These are phyloP conservation scores for Tillandsia leiboldiana DNA, from an alignment of 176 grass and related monocot genomes.

Conservation along the genomic window DNA sequence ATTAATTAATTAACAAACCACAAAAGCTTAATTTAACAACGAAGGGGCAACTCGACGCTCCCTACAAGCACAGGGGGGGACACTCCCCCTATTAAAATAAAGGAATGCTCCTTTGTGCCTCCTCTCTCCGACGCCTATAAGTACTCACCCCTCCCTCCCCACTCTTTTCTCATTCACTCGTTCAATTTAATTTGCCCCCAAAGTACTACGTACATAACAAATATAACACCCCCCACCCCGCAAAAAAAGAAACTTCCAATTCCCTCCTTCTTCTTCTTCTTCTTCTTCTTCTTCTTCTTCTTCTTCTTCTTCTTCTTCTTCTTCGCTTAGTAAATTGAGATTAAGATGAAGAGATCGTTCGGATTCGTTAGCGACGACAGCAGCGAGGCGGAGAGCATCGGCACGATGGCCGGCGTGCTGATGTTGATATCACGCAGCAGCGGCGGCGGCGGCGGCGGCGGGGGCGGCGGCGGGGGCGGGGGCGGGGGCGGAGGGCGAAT, in stretches of 20 bases:
- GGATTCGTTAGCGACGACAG: not conserved
- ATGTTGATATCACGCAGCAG: conserved; percentile 41
- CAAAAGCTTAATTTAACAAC: too few relatives aligned
- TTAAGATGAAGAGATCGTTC: conserved; percentile 17
- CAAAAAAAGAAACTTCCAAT: not conserved
- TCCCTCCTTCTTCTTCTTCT: not conserved
- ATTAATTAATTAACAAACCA: too few relatives aligned
- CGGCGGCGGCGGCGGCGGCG: not conserved
- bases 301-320: not conserved
- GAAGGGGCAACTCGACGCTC: too few relatives aligned
- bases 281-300: not conserved
- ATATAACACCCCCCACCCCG: too few relatives aligned
- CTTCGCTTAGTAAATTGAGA: not conserved
- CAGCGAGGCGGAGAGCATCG: conserved; percentile 6
- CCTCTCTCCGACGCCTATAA: not conserved
- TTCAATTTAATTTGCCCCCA: not conserved
- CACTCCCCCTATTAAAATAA: not conserved
- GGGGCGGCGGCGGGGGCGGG: not conserved
- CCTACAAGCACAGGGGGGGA: too few relatives aligned
- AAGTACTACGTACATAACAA: not conserved
- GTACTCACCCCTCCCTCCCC: not conserved
- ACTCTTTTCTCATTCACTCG: not conserved
- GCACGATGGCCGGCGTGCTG: conserved; percentile 41
- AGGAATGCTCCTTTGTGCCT: not conserved
- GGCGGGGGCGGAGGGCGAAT: not conserved